Base-by-base conservation (phyloP, 371 early-diverging fungal genomes). In the Funneliformis caledonium region DNA sequence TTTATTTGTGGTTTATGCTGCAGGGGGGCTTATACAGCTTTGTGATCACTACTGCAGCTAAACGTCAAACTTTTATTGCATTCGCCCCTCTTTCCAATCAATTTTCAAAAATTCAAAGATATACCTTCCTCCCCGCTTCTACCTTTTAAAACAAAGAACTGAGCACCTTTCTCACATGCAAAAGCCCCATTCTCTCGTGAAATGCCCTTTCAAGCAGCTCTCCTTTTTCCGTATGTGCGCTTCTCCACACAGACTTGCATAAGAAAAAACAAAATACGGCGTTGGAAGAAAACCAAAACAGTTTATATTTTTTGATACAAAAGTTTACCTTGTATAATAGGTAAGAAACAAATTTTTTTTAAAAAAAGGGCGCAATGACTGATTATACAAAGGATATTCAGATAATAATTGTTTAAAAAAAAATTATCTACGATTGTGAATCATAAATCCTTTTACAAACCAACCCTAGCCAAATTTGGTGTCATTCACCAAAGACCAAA, bases 61-160 rank as follows among this genome's bases (percentile, higher is more conserved):
- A 70, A 70, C 70, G 70, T 70, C 70, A 70, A 70, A 70, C 70
- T 70, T 70, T 70, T 70, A 70, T 70, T 70, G 70, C 70, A 70
- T 70, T 70, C 16, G n/a, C 70, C 45, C 45, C 45, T 45, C 22
- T 45, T 70, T 70, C 26, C 43, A 70, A 70, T 70, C 22, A 43
- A 22, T 43, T 26, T 70, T 45, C 47, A 47, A 70, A 65, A 47
- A 45, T 70, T 70, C 70, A 70, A 70, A 45, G 22, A 22, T 45
- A 70, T 70, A 43, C 22, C 47, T 22, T 70, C 37, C 42, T 42
- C 42, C 67, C 67, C 67, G 37, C 37, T 42, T 67, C 8, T n/a
- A 31, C 37, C 65, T 42, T 67, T 47, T 12, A 42, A 70, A 43
- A 37, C 42, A 70, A 70, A 42, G 42, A 70, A 37, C 7, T 70